Evolutionary conservation across 2,329 filamentous ascomycete species (phyloP).

Genomic region (Aspergillus latus): DNA sequence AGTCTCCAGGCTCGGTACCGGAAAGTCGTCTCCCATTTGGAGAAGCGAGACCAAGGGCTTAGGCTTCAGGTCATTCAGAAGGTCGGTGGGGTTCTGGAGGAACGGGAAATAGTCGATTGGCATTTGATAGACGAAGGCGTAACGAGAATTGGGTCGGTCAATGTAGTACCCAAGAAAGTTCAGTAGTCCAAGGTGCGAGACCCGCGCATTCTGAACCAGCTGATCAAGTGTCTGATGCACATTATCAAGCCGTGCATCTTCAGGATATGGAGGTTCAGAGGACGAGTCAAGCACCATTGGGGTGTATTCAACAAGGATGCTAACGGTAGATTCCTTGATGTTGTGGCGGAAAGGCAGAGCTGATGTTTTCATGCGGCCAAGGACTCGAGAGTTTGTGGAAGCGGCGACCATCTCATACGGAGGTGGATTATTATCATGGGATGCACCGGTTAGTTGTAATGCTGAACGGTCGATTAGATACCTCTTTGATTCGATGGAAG

Average conservation of each 20-base stretch:
- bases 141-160: slow-evolving; percentile 58
- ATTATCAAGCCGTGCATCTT: slow-evolving; percentile 34
- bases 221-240: slow-evolving; percentile 42
- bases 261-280: slow-evolving; percentile 30
- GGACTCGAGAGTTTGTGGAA: slow-evolving; percentile 43
- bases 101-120: slow-evolving; percentile 51
- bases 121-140: slow-evolving; percentile 62
- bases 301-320: slow-evolving; percentile 44
- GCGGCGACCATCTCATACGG: slow-evolving; percentile 46
- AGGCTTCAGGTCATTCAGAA: slow-evolving; percentile 39
- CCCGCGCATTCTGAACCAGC: slow-evolving; percentile 42
- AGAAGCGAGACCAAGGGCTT: slow-evolving; percentile 45
- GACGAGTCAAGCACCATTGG: slow-evolving; percentile 42
- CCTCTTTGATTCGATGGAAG: slow-evolving; percentile 29
- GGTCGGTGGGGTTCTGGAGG: slow-evolving; percentile 40
- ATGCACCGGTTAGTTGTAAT: slow-evolving; percentile 40
- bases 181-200: slow-evolving; percentile 44
- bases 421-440: slow-evolving; percentile 43
- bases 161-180: slow-evolving; percentile 54
- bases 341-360: slow-evolving; percentile 36
- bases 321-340: slow-evolving; percentile 37
- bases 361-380: slow-evolving; percentile 42
- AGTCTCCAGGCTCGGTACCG: slow-evolving; percentile 60
- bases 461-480: slow-evolving; percentile 43
- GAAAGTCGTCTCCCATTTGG: slow-evolving; percentile 43